Base-by-base conservation (phyloP, 2,329 filamentous ascomycete genomes). In the Fusarium buharicum region DNA sequence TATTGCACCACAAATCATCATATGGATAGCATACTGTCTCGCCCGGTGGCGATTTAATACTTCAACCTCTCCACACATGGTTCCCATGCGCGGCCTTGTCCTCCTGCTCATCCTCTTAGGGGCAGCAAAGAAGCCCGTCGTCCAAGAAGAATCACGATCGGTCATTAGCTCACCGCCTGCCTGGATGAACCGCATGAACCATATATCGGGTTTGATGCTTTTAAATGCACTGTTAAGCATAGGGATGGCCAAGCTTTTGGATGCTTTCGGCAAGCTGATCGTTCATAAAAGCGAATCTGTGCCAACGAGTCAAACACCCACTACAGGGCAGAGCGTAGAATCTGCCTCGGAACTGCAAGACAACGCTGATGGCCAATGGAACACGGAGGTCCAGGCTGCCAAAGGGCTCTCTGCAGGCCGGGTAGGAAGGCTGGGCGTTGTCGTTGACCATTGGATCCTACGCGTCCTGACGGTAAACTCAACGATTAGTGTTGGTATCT, bases 21-120 rank as follows among this genome's bases (percentile, higher is more conserved):
- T 60, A n/a, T 55, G 55, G 55, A 5, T 45, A 5, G 5, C 22
- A 6, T 55, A 55, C 12, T 4, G 33, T 4, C 2, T 20, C 1
- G 17, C 14, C 0, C 28, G 49, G 4, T n/a, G 33, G 4, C 22
- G 37, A 2, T 13, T 44, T 3, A 27, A 60, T 6, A 6, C 60
- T 11, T 45, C 49, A 3, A n/a, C 12, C 2, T 40, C 55, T 2
- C 16, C 17, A 0, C 20, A 60, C 9, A 1, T 50, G 3, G 14
- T 60, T 4, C 57, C 57, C 0, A 14, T 60, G 5, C 18, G 18
- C 4, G 18, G 12, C 0, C 5, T 39, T 3, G 55, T 14, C 11
- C 5, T 31, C 8, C 1, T 40, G 1, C n/a, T 6, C 1, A 3
- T 33, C 0, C 3, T 36, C 0, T n/a, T 37, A 12, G 43, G 16